Base-by-base conservation (phyloP, 1,284 basidiomycete species). In the Ganoderma sp. region DNA sequence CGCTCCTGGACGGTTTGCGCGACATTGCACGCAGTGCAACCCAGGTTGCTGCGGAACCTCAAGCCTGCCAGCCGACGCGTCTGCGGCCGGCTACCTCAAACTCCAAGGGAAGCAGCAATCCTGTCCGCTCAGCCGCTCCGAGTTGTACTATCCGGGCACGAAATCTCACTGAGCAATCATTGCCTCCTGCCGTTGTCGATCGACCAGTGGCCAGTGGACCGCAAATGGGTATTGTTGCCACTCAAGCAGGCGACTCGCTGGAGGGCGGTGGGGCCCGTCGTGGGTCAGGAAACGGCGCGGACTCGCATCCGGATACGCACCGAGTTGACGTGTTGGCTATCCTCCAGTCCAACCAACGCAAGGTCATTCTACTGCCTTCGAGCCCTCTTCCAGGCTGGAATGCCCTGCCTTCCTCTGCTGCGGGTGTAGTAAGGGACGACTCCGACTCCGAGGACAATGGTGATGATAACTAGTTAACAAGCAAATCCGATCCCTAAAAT, bases 11-110 rank as follows among this genome's bases (percentile, higher is more conserved):
- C 45, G 65, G 45, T 37, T 66, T 74, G 12, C 69, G 69, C 7
- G 69, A 71, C 28, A 74, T 71, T 14, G 73, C 73, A 4, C 71
- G 73, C 22, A 62, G 64, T 39, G 73, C 73, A 4, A 73, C 72
- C 1, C 65, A 65, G 50, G 59, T 59, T 14, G 54, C 28, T n/a
- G 14, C 17, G 19, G 17, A 17, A n/a, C 61, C 66, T 41, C 10
- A 39, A 32, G 32, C 9, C n/a, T 14, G 8, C n/a, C 8, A 12
- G 12, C 6, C 22, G n/a, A 10, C 22, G 37, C 62, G 48, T 9
- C 9, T 14, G 22, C 22, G 17, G 5, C 45, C 22, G 7, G 3
- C 28, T 8, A 5, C 48, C 10, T n/a, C 34, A 8, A 39, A 8
- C 39, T 41, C 10, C 9, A 39, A 45, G 48, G n/a, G 19, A 9